These are phyloP conservation scores for Neonectria magnoliae DNA, from an alignment of 2,329 filamentous ascomycete species.

Conservation along the genomic window DNA sequence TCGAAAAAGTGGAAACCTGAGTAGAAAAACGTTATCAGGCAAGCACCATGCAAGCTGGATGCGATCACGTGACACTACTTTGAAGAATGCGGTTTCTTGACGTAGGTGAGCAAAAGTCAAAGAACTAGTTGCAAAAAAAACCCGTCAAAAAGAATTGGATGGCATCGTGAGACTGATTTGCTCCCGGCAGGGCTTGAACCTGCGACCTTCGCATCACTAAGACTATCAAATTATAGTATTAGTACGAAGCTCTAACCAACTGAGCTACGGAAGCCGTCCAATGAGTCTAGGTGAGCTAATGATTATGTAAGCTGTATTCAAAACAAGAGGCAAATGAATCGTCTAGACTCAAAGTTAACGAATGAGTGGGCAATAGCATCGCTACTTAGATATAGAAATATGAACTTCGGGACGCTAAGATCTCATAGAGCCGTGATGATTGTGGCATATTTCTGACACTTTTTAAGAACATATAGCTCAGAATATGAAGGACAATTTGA, in stretches of 20 bases:
- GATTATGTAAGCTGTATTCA: slow-evolving; percentile 12
- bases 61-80: not conserved
- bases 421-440: no score
- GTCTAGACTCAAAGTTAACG: not conserved
- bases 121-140: no score
- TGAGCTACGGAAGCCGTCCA: slow-evolving; percentile 27
- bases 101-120: not conserved
- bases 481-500: no score
- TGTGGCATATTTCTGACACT: no score
- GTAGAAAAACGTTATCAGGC: not conserved
- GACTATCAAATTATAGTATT: slow-evolving; percentile 14
- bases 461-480: no score
- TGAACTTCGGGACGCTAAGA: no score
- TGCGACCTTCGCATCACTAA: slow-evolving; percentile 26
- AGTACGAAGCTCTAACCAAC: slow-evolving; percentile 29
- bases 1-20: slow-evolving; percentile 10
- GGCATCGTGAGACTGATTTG: slow-evolving; percentile 16
- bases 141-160: slow-evolving; percentile 6
- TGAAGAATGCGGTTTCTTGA: not conserved
- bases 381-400: no score
- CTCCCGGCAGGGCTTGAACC: slow-evolving; percentile 29
- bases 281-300: slow-evolving; percentile 2
- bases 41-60: not conserved
- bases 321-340: not conserved
- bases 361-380: not conserved